These are phyloP conservation scores for Trichoderma sp. DNA, from an alignment of 2,329 filamentous ascomycete genomes.

Conservation along the genomic window DNA sequence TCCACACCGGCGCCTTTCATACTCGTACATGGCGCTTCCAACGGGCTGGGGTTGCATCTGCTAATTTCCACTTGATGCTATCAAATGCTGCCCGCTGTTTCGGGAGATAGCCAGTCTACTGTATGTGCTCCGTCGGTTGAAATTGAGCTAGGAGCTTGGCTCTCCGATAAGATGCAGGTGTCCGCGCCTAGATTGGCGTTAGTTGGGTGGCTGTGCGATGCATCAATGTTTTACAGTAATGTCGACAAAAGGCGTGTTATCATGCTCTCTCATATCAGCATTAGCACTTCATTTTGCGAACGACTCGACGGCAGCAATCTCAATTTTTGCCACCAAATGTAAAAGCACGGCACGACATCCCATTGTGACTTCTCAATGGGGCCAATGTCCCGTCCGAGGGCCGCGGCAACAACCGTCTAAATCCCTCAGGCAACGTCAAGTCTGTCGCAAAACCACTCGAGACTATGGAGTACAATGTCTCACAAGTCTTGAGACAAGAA, in stretches of 20 bases:
- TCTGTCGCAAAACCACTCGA: not conserved
- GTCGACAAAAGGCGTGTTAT: not conserved
- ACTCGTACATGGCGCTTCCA: not conserved
- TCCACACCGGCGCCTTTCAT: not conserved
- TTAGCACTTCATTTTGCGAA: not conserved
- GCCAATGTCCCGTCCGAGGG: not conserved
- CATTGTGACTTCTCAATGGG: not conserved
- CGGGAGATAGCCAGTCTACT: not conserved
- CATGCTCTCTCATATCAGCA: not conserved
- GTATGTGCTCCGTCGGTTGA: not conserved
- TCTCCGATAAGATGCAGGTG: constrained; percentile 16
- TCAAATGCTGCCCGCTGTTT: not conserved
- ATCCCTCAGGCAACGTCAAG: not conserved
- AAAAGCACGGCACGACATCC: not conserved
- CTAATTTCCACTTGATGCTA: constrained; percentile 11
- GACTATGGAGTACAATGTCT: not conserved
- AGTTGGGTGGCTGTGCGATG: not conserved
- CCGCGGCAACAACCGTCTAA: not conserved
- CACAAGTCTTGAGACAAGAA: not conserved
- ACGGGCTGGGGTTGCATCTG: constrained; percentile 13
- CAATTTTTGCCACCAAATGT: not conserved
- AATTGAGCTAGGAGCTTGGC: constrained; percentile 8
- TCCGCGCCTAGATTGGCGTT: not conserved
- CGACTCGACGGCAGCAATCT: not conserved
- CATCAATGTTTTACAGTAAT: not conserved